Base-by-base conservation (phyloP, 2,329 filamentous ascomycete genomes). In the Stagonosporopsis cucurbitacearum region DNA sequence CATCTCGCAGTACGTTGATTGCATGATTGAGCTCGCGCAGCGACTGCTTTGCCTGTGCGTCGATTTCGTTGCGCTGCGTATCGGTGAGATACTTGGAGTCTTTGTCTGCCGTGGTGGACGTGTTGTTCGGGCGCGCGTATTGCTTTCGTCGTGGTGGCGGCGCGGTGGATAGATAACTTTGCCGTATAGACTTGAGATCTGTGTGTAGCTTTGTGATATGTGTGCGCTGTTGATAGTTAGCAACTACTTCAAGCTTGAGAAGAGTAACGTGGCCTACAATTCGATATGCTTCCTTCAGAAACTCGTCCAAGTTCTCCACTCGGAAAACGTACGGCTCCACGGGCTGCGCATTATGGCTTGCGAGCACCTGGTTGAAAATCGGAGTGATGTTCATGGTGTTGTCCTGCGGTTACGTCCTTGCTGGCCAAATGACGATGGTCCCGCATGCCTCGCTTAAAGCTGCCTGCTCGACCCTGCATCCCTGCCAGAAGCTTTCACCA, bases 271-370 rank as follows among this genome's bases (percentile, higher is more conserved):
- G 46, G 75, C 84, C 69, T 80, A 96, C 93, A 75, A 98, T 97
- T 73, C 89, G 86, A 78, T 96, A 95, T 49, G 95, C 95, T 78
- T 98, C 94, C 72, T 94, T 92, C 30, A 98, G 81, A 73, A 98
- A 99, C 68, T 90, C 89, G 73, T 97, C 91, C 46, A 95, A 84
- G 49, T 70, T 68, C 42, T 72, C 71, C 47, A 76, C 67, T 56
- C 72, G 72, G 59, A 76, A 79, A 11, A 69, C 70, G 57, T 77
- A 72, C 51, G 73, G 65, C 77, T 82, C 62, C 12, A 83, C 80
- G 7, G 81, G 77, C 25, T 79, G 78, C 40, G 83, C 82, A 75
- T 84, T 78, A 59, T 85, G 84, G 65, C 82, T 78, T 67, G 83
- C 82, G 22, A 94, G 82, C 42, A 89, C 81, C 72, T 87, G 81